These are phyloP conservation scores for Pyrus hybrid DNA, from an alignment of 331 rosid genomes.

Conservation along the genomic window DNA sequence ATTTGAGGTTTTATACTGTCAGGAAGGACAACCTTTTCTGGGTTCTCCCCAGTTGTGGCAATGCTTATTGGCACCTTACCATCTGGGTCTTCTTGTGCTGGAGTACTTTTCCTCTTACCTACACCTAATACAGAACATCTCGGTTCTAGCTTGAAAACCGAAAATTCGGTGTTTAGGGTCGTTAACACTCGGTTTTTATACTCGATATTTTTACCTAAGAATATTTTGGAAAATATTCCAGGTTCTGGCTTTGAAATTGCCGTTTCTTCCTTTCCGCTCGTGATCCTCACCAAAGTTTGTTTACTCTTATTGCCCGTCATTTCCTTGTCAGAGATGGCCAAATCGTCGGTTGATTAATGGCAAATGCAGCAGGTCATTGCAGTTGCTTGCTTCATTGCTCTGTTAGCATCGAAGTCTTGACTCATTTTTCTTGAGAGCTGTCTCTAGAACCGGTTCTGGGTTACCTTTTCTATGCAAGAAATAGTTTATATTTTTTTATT, in stretches of 20 bases:
- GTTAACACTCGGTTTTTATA: too few relatives aligned
- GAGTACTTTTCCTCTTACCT: slow-evolving; percentile 24
- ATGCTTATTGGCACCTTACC: slow-evolving; percentile 20
- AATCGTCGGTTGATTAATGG: slow-evolving; percentile 32
- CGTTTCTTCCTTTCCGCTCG: slow-evolving; percentile 32
- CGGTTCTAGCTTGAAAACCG: not conserved
- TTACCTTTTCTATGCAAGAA: slow-evolving; percentile 43
- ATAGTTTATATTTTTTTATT: too few relatives aligned
- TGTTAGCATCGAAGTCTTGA: slow-evolving; percentile 32
- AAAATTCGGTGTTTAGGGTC: not conserved
- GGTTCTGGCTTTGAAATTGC: slow-evolving; percentile 15
- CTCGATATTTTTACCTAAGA: slow-evolving; percentile 36
- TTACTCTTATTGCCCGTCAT: slow-evolving; percentile 8
- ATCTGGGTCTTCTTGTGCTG: slow-evolving; percentile 20
- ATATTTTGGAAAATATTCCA: slow-evolving; percentile 36
- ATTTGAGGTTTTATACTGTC: not conserved
- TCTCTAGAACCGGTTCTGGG: slow-evolving; percentile 55
- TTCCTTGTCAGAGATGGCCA: slow-evolving; percentile 12
- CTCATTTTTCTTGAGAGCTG: slow-evolving; percentile 32
- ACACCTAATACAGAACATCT: slow-evolving; percentile 11
- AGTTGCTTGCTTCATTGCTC: slow-evolving; percentile 33
- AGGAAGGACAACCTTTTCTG: slow-evolving; percentile 14
- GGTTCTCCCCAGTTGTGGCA: slow-evolving; percentile 18
- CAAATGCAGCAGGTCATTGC: slow-evolving; percentile 75
- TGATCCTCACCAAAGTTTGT: slow-evolving; percentile 16